Base-by-base conservation (phyloP, 1,284 basidiomycete genomes). In the Inonotus obliquus region DNA sequence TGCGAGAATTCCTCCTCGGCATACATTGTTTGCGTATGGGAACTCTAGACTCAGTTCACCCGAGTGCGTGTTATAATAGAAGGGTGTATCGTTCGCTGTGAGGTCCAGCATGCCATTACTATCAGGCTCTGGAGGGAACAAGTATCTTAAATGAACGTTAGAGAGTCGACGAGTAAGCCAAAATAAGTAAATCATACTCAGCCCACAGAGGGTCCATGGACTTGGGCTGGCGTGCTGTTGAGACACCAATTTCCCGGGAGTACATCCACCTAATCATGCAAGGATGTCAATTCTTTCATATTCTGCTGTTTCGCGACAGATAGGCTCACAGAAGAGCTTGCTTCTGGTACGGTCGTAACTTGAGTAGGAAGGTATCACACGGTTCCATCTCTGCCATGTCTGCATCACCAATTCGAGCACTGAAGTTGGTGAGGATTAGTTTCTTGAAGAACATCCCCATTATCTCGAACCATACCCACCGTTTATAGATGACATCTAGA, bases 141-240 rank as follows among this genome's bases (percentile, higher is more conserved):
- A 63, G 69, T 89, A 92, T 79, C 90, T 92, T 52, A 9, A 48
- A 17, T 29, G 41, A 55, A 44, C 5, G 41, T 44, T 1, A 44
- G 14, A 54, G 21, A 25, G 67, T 62, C n/a, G 54, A 54, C n/a
- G 19, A 35, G 47, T 10, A 19, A 29, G n/a, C 14, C 32, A 56
- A n/a, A 27, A 19, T 32, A 32, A n/a, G 17, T 54, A 21, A 75
- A 85, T 71, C 74, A 32, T 32, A 97, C 91, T 94, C 87, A 76
- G 92, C 91, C 96, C 96, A 99, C 10, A 99, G 74, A 0, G 96
- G 96, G 75, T 99, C 94, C 79, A 98, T 87, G 1, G 90, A 87
- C 6, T 79, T 73, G 1, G 83, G 80, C 67, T 92, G 85, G 54
- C 92, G 83, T 19, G 88, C 87, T 56, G 87, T 84, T 63, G 79